Evolutionary conservation across 352 stramenopile species (phyloP).

Genomic region (Phytophthora foliorum): DNA sequence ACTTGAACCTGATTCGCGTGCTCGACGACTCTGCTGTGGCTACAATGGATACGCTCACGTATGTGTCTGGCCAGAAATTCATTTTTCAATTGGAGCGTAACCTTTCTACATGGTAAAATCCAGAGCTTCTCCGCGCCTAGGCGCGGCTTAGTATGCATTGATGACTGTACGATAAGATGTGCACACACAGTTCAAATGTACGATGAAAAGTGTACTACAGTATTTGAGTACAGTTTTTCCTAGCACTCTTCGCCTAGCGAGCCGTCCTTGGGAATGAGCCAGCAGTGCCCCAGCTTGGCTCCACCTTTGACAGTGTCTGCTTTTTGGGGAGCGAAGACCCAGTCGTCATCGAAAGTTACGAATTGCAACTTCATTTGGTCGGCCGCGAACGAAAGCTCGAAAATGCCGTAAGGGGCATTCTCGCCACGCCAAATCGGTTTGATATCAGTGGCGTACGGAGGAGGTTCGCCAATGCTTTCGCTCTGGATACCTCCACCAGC

Average conservation of each 20-base stretch:
- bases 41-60: no score
- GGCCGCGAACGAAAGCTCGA: slow-evolving; percentile 71
- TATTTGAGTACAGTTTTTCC: not conserved
- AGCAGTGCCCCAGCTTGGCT: slow-evolving; percentile 64
- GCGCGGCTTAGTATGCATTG: no score
- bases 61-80: no score
- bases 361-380: slow-evolving; percentile 72
- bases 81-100: no score
- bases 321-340: slow-evolving; percentile 57
- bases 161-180: not conserved
- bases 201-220: slow-evolving; percentile 7
- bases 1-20: no score
- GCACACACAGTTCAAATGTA: slow-evolving; percentile 4
- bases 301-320: slow-evolving; percentile 59
- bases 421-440: slow-evolving; percentile 62
- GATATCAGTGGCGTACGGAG: slow-evolving; percentile 54
- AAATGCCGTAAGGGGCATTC: slow-evolving; percentile 75
- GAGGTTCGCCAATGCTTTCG: slow-evolving; percentile 69
- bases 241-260: slow-evolving; percentile 49
- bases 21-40: no score
- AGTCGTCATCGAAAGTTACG: slow-evolving; percentile 73
- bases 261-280: slow-evolving; percentile 73
- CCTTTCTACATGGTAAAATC: no score
- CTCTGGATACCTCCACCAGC: slow-evolving; percentile 78
- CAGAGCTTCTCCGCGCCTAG: no score